Conservation (phyloP, 192 early-diverging fungal genomes). For the Entomortierella chlamydospora region DNA sequence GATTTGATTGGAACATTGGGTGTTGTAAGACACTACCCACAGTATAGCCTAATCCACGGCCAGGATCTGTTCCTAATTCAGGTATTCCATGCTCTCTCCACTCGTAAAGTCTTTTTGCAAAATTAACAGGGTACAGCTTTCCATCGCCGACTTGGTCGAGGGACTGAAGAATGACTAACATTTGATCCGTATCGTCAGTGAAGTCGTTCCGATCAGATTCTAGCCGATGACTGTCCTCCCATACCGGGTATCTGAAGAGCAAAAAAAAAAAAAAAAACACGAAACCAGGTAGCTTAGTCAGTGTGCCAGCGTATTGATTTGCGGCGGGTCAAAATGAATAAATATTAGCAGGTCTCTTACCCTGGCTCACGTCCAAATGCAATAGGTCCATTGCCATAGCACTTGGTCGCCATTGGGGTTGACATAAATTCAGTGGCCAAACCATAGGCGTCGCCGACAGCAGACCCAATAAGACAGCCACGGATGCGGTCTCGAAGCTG, state of each 20-base stretch:
- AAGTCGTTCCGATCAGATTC: constrained; percentile 41
- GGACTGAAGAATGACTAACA: constrained; percentile 65
- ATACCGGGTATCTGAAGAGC: constrained; percentile 28
- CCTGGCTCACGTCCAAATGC: constrained; percentile 65
- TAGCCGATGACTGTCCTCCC: constrained; percentile 32
- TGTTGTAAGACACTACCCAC: constrained; percentile 59
- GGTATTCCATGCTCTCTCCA: constrained; percentile 66
- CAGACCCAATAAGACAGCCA: constrained; percentile 53
- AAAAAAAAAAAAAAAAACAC: neutral
- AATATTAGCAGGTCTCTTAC: constrained; percentile 16
- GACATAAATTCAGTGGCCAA: constrained; percentile 72
- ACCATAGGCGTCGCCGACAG: constrained; percentile 71
- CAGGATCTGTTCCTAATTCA: constrained; percentile 60
- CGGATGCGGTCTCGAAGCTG: constrained; percentile 28
- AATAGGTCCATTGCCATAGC: constrained; percentile 69
- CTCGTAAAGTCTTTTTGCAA: constrained; percentile 58
- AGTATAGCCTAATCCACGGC: constrained; percentile 64
- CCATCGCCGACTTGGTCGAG: constrained; percentile 56
- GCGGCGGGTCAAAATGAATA: no score
- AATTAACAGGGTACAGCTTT: constrained; percentile 57
- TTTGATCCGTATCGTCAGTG: constrained; percentile 64
- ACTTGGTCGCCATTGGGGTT: constrained; percentile 36
- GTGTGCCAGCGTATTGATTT: no score
- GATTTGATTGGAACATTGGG: constrained; percentile 56
- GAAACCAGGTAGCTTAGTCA: no score